Evolutionary conservation across 495 filamentous ascomycete genomes (phyloP), one percentile per base, ranked within the genome.

Genomic region (Penicillium robsamsonii): DNA sequence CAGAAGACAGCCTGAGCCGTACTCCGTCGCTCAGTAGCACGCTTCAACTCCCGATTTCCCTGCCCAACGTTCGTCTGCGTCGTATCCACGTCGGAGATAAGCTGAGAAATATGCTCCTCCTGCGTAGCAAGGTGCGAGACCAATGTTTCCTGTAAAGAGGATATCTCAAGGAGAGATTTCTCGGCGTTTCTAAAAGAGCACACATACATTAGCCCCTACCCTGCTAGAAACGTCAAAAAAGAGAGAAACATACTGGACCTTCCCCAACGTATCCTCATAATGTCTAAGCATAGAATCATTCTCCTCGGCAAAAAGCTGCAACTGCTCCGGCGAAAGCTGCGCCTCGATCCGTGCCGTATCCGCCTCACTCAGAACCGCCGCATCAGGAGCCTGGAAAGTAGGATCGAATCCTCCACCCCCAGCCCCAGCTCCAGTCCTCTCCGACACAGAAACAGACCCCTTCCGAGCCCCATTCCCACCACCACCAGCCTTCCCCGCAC

Each of bases 231-330:
- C 20, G 22, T 20, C 15, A 20, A 27, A 24, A 24, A 35, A 15
- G 58, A 56, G 33, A 29, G 47, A 55, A 29, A 81, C 87, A 56
- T 79, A 94, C 90, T 87, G 89, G 56, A 97, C 90, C 81, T 97
- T 93, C 65, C 93, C 87, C 67, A 97, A 75, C 0, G 88, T 90
- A 70, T 88, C 89, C 70, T 97, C 89, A 69, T 93, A 96, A 71
- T 96, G 89, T 70, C 85, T 87, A 49, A 97, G 73, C 88, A 98
- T 91, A 52, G 88, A 82, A 66, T 91, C 86, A 69, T 99, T 97
- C 70, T 97, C 92, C 71, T 89, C 83, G 38, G 90, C 92, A 73
- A 99, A 97, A 60, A 97, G 79, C 70, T 96, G 93, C 51, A 91
- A 70, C 69, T 97, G 92, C 59, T 96, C 91, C 46, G 83, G 81